Evolutionary conservation across 345 rosid species (phyloP).

Genomic region (Boechera stricta): DNA sequence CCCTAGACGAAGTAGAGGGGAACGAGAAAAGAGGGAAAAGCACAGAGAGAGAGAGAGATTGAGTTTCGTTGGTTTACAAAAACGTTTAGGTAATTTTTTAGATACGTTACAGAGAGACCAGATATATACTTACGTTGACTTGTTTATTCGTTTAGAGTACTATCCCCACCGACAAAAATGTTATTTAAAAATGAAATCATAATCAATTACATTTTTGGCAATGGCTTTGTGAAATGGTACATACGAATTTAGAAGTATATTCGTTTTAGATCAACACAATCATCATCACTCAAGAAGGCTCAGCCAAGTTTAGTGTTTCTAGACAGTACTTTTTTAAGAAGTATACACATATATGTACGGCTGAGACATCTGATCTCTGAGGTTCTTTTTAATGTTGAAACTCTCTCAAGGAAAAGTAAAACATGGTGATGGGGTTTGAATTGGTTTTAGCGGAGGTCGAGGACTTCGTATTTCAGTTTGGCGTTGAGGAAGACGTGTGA

Average conservation of each 20-base stretch:
- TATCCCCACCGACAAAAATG: too few species aligned
- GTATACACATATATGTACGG: slow-evolving; percentile 32
- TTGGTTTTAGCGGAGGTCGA: slow-evolving; percentile 81
- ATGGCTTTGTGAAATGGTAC: slow-evolving; percentile 1
- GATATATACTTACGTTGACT: background rate
- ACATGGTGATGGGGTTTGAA: background rate
- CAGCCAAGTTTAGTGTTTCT: background rate
- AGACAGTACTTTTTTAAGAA: background rate
- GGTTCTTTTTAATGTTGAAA: slow-evolving; percentile 5
- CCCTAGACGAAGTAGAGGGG: slow-evolving; percentile 34
- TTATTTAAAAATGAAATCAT: too few species aligned
- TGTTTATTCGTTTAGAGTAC: background rate
- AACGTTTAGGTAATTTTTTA: background rate
- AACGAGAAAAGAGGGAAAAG: slow-evolving; percentile 13
- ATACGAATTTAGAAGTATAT: slow-evolving; percentile 16
- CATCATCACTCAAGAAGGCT: slow-evolving; percentile 16
- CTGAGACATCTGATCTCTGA: slow-evolving; percentile 5
- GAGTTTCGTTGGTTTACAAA: slow-evolving; percentile 35
- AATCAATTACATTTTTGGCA: background rate
- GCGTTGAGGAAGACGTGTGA: slow-evolving; percentile 91
- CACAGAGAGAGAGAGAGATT: background rate
- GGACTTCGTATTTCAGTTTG: slow-evolving; percentile 64
- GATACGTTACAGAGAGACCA: background rate
- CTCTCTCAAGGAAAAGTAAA: background rate
- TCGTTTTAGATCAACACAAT: slow-evolving; percentile 19